phyloP scores from a whole-genome alignment of 129 eudicot genomes.

The Lactuca saligna region DNA sequence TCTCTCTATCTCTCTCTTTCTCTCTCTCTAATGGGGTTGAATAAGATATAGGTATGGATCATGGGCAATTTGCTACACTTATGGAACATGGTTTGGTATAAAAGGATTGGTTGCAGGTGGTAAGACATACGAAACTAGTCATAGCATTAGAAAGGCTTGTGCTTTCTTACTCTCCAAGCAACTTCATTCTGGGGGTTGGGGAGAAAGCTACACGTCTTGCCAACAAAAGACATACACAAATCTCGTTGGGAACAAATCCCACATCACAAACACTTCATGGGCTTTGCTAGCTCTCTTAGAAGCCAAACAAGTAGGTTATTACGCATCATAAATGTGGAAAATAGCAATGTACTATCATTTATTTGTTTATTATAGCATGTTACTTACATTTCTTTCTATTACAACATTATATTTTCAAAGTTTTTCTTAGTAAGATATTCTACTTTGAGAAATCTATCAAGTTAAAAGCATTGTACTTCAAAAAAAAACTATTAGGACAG shows the following conservation, averaged over 20 bases:
- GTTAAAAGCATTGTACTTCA: too few relatives aligned
- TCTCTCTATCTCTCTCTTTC: background rate
- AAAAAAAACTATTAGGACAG: too few relatives aligned
- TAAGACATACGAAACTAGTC: slow-evolving; percentile 37
- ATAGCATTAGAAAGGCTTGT: slow-evolving; percentile 58
- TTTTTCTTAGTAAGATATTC: background rate
- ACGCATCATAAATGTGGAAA: background rate
- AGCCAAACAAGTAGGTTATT: slow-evolving; percentile 63
- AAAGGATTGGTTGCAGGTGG: slow-evolving; percentile 58
- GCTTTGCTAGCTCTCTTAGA: slow-evolving; percentile 75
- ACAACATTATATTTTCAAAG: background rate
- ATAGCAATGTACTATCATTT: too few relatives aligned
- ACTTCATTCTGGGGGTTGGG: slow-evolving; percentile 78
- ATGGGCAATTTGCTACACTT: slow-evolving; percentile 83
- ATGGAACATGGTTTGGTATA: slow-evolving; percentile 86
- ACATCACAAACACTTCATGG: slow-evolving; percentile 64
- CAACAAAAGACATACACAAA: slow-evolving; percentile 54
- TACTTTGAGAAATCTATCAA: too few relatives aligned
- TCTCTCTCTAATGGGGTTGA: background rate
- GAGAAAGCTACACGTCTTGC: slow-evolving; percentile 65
- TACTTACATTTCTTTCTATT: too few relatives aligned
- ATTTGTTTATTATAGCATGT: too few relatives aligned
- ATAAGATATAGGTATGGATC: slow-evolving; percentile 56
- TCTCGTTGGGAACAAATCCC: slow-evolving; percentile 46
- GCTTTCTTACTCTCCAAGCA: slow-evolving; percentile 62